Conservation (phyloP, 768 basidiomycete species). For the Boletus tylopilopsis region DNA sequence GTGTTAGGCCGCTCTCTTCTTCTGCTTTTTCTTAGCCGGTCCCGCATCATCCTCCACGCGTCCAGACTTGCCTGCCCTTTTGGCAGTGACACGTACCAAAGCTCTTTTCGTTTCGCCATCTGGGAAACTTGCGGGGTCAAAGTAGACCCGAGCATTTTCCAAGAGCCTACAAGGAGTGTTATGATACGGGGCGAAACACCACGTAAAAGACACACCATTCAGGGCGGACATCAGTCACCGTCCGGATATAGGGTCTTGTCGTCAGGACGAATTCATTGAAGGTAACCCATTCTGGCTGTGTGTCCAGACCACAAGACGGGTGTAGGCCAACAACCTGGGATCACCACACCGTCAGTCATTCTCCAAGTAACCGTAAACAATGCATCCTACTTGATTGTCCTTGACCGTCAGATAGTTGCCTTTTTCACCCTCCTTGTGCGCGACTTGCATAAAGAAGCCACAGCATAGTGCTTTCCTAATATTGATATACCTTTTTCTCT, state of each 20-base stretch:
- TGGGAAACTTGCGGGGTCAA: conserved; percentile 59
- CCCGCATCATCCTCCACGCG: conserved; percentile 7
- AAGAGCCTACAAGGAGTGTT: conserved; percentile 45
- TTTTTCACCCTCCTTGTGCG: conserved; percentile 92
- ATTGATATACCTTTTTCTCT: conserved; percentile 65
- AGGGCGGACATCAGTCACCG: conserved; percentile 78
- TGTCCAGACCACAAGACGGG: conserved; percentile 83
- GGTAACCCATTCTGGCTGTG: conserved; percentile 87
- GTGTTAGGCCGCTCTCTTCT: background rate
- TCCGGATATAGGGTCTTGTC: conserved; percentile 84
- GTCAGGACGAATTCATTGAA: conserved; percentile 97
- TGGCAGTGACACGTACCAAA: conserved; percentile 51
- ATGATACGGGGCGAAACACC: conserved; percentile 2
- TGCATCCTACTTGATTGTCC: conserved; percentile 74
- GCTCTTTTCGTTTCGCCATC: conserved; percentile 71
- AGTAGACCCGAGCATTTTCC: conserved; percentile 64
- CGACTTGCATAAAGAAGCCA: conserved; percentile 98
- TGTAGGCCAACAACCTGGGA: conserved; percentile 39
- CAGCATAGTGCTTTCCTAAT: conserved; percentile 83
- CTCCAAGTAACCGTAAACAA: background rate
- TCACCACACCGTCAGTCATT: background rate
- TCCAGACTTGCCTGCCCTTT: conserved; percentile 43
- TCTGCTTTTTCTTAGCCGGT: conserved; percentile 18
- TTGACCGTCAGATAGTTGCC: conserved; percentile 87
- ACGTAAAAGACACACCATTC: conserved; percentile 66